Conservation (phyloP, 208 protist species). For the Crithidia brevicula region DNA sequence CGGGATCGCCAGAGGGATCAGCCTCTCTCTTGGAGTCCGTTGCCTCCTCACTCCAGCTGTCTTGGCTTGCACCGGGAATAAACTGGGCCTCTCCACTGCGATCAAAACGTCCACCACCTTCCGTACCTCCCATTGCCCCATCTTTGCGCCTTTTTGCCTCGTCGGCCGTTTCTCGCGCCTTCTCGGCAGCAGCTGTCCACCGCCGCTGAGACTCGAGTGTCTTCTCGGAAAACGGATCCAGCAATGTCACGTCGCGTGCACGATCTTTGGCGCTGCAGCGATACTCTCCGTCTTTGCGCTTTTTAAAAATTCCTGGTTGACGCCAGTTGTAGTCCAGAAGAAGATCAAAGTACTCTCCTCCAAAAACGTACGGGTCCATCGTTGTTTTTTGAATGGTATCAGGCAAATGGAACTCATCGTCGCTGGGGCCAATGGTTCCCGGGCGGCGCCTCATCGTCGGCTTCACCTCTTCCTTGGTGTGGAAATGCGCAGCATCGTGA, state of each 20-base stretch:
- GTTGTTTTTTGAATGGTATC: conserved; percentile 72
- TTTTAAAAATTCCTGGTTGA: conserved; percentile 37
- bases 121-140: background rate
- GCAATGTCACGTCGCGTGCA: conserved; percentile 61
- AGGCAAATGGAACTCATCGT: conserved; percentile 57
- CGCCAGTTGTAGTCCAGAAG: conserved; percentile 87
- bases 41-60: conserved; percentile 12
- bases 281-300: conserved; percentile 35
- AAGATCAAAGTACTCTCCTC: conserved; percentile 85
- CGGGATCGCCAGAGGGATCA: conserved; percentile 26
- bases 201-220: conserved; percentile 49
- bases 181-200: conserved; percentile 44
- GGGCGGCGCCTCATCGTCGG: conserved; percentile 48
- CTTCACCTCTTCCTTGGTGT: conserved; percentile 79
- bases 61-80: conserved; percentile 34
- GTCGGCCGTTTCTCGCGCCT: conserved; percentile 40
- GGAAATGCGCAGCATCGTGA: conserved; percentile 74
- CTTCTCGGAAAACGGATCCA: conserved; percentile 86
- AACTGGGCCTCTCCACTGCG: conserved; percentile 81
- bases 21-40: conserved; percentile 5
- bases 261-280: conserved; percentile 68
- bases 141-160: conserved; percentile 15
- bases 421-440: conserved; percentile 34
- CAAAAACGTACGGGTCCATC: conserved; percentile 88
- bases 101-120: conserved; percentile 26